Evolutionary conservation across 2,329 filamentous ascomycete species (phyloP), one percentile per base, ranked within the genome.

Genomic region (Colletotrichum theobromicola): DNA sequence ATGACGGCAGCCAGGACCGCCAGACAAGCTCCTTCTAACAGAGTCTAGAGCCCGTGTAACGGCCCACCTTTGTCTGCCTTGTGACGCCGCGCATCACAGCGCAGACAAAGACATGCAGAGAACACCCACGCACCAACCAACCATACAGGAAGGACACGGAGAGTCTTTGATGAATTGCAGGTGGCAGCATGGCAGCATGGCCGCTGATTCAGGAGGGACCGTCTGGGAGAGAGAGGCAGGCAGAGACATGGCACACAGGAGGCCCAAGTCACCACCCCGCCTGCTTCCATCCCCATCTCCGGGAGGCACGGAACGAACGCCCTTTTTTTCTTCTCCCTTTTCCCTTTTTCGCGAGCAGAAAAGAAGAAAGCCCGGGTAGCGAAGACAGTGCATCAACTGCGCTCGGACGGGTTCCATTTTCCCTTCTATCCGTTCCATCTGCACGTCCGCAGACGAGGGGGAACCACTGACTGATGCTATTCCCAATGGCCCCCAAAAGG

Each of bases 331-430:
- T n/a, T n/a, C n/a, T 28, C 5, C 18, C 10, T 8, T 12, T 30
- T 21, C 13, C 28, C 28, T 62, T 57, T 57, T 30, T 30, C 24
- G 53, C 18, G 26, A 57, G 16, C 10, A 24, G 57, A 32, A 28
- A 18, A 70, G 57, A 61, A 61, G 28, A 53, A 63, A 63, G 13
- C 4, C n/a, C 42, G n/a, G 55, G 42, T 63, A 70, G 67, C 58
- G 58, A 70, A 50, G 67, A 70, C 67, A 70, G 67, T 70, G 67
- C 67, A 70, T 70, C 57, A 55, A 62, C 21, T 35, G 24, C 67
- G 68, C 68, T 72, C 68, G 57, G 68, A 63, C 68, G 18, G 34
- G 57, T 53, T 42, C 63, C 63, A 64, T 64, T 16, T 32, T 42
- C 34, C 18, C 32, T 60, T 26, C 15, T 4, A 37, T 10, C 42